Conservation (phyloP, 495 filamentous ascomycete genomes). For the Neurospora sp. region DNA sequence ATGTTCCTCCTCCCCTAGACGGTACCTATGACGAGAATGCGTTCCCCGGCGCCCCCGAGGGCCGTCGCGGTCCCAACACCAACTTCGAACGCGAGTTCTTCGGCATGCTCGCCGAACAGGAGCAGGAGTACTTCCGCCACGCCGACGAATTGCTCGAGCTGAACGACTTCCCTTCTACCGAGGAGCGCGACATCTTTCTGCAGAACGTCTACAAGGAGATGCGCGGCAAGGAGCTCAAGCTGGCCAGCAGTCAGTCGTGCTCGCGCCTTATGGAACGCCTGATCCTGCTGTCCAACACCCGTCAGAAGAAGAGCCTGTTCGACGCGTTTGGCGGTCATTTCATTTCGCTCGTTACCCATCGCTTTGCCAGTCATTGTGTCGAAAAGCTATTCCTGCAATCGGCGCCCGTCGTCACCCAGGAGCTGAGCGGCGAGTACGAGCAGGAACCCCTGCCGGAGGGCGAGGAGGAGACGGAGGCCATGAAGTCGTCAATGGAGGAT, state of each 20-base stretch:
- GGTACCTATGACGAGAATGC: conserved; percentile 16
- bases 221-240: conserved; percentile 84
- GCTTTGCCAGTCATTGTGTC: conserved; percentile 94
- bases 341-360: conserved; percentile 78
- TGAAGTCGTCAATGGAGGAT: conserved; percentile 60
- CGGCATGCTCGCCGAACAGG: conserved; percentile 78
- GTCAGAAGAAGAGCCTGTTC: conserved; percentile 79
- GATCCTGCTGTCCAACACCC: conserved; percentile 67
- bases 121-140: conserved; percentile 87
- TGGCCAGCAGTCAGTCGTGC: conserved; percentile 89
- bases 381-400: conserved; percentile 82
- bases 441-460: conserved; percentile 17
- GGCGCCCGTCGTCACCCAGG: conserved; percentile 65
- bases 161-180: conserved; percentile 69
- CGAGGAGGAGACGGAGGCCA: conserved; percentile 13
- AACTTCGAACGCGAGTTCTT: conserved; percentile 56
- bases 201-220: conserved; percentile 80
- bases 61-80: conserved; percentile 2
- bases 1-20: conserved; percentile 19
- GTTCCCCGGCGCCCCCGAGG: conserved; percentile 4
- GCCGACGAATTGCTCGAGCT: conserved; percentile 82
- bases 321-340: conserved; percentile 81
- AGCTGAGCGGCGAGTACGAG: conserved; percentile 41
- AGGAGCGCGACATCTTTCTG: conserved; percentile 73
- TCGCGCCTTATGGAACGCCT: conserved; percentile 86